Conservation (phyloP, 2,329 filamentous ascomycete genomes). For the Stemphylium beticola region DNA sequence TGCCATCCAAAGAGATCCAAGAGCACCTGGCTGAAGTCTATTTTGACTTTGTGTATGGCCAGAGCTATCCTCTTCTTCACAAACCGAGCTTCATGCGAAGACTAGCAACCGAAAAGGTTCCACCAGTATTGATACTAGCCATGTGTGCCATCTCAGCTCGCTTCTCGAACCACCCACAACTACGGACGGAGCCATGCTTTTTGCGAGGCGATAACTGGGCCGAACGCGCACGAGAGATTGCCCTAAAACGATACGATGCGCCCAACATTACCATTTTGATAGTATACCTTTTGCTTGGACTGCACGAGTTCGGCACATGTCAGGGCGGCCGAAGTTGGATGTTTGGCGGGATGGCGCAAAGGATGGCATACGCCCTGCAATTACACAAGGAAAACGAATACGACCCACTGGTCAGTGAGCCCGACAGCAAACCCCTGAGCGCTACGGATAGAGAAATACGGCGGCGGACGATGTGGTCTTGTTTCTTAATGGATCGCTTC, state of each 20-base stretch:
- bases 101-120: slow-evolving; percentile 76
- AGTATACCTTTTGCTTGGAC: slow-evolving; percentile 82
- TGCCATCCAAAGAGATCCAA: slow-evolving; percentile 87
- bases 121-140: slow-evolving; percentile 89
- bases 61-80: slow-evolving; percentile 91
- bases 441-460: slow-evolving; percentile 94
- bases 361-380: slow-evolving; percentile 96
- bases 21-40: slow-evolving; percentile 93
- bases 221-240: slow-evolving; percentile 82
- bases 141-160: slow-evolving; percentile 95
- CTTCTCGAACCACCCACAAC: slow-evolving; percentile 86
- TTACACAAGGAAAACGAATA: slow-evolving; percentile 89
- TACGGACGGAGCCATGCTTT: slow-evolving; percentile 79
- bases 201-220: slow-evolving; percentile 92
- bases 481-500: slow-evolving; percentile 96
- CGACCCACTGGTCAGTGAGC: slow-evolving; percentile 72
- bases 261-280: slow-evolving; percentile 96
- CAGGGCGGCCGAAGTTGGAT: slow-evolving; percentile 97
- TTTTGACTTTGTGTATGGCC: slow-evolving; percentile 94
- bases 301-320: slow-evolving; percentile 97
- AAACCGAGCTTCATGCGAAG: slow-evolving; percentile 97
- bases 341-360: slow-evolving; percentile 89
- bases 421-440: slow-evolving; percentile 70
- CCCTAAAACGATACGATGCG: slow-evolving; percentile 86
- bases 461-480: slow-evolving; percentile 96